Base-by-base conservation (phyloP, 2,329 filamentous ascomycete species). In the Phaeosphaeria sp. region DNA sequence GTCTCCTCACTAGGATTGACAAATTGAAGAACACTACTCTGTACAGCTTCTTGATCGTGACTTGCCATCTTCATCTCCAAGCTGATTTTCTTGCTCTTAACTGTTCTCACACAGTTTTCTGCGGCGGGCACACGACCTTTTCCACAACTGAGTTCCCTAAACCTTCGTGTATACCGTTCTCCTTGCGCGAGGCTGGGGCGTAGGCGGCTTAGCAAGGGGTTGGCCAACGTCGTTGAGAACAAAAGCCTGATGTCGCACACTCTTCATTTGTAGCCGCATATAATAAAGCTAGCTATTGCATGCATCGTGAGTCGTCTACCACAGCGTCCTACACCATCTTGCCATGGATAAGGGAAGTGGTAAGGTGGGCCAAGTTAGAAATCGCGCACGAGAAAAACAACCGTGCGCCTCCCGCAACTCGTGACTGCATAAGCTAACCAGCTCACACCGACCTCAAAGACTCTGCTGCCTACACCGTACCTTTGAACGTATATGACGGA, bases 381-480 rank as follows among this genome's bases (percentile, higher is more conserved):
- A 46, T 46, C 44, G 22, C 44, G 44, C 44, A 46, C 7, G 21
- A 17, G 13, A n/a, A 23, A 46, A 23, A 25, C 44, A 25, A 25
- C 44, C 44, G 44, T 46, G 44, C 44, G 33, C 33, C 36, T 43
- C 50, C 41, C 50, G 50, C 50, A 43, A 30, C 42, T 41, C 25
- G 49, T 46, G 47, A 49, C 50, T 47, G 47, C 50, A 27, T 54
- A 54, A 46, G 55, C 44, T 57, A 62, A 67, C 55, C 58, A 62
- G 48, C 66, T 65, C 62, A 68, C 64, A 56, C 59, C 59, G 52
- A 57, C 62, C 41, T 62, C 54, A 49, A 55, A 58, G 56, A 55
- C 56, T 54, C 58, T 54, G 50, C 46, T 30, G 54, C 53, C 48
- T 56, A 56, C 59, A 62, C 55, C 60, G 23, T 62, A 50, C 53